phyloP scores from a whole-genome alignment of 2,329 filamentous ascomycete genomes.

The Aspergillus hiratsukae region DNA sequence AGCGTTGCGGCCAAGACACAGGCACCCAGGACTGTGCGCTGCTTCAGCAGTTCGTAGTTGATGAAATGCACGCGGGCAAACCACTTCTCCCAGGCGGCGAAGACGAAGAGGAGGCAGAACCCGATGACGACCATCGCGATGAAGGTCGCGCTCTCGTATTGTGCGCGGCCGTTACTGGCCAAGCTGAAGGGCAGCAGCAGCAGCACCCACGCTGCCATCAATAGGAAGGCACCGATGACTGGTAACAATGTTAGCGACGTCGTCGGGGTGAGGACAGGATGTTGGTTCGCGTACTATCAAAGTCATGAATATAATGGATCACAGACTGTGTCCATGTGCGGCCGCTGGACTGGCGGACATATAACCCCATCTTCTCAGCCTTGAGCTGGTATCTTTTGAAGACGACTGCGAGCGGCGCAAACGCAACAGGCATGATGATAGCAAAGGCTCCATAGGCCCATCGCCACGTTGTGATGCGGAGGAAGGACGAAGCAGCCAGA shows the following conservation, averaged over 20 bases:
- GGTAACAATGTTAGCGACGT: neutral
- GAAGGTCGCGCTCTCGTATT: constrained; percentile 46
- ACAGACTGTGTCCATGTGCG: constrained; percentile 47
- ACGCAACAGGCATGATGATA: constrained; percentile 55
- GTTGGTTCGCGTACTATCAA: constrained; percentile 49
- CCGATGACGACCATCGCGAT: constrained; percentile 54
- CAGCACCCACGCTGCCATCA: constrained; percentile 57
- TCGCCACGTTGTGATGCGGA: constrained; percentile 51
- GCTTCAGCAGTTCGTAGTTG: constrained; percentile 47
- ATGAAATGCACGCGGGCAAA: constrained; percentile 52
- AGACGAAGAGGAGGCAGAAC: constrained; percentile 48
- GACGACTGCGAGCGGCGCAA: constrained; percentile 52
- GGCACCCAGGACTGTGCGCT: constrained; percentile 50
- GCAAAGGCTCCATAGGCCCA: constrained; percentile 62
- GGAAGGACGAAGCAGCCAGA: constrained; percentile 48
- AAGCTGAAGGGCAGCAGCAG: constrained; percentile 65
- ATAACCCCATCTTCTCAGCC: constrained; percentile 52
- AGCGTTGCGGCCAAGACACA: constrained; percentile 47
- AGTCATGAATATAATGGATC: constrained; percentile 55
- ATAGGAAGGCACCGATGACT: constrained; percentile 56
- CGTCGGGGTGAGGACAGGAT: constrained; percentile 44
- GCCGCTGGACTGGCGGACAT: constrained; percentile 41
- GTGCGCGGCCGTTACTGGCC: constrained; percentile 31
- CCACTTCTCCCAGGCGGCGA: constrained; percentile 53
- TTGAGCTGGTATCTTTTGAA: constrained; percentile 55